Evolutionary conservation across 306 rosid genomes (phyloP).

Genomic region (Lathyrus tuberosus): DNA sequence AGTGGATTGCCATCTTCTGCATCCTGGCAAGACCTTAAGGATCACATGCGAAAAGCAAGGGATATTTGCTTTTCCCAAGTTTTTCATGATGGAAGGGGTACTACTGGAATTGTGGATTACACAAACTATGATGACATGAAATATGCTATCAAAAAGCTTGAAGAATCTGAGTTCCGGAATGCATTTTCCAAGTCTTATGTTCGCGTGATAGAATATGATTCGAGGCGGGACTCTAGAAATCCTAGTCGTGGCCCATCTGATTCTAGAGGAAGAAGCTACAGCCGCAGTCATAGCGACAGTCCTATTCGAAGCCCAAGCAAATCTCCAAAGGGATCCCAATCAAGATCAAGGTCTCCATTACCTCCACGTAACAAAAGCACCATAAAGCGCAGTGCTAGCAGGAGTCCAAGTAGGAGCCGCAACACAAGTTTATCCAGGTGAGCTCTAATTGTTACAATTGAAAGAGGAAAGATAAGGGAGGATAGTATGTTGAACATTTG

Average conservation of each 20-base stretch:
- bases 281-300: conserved; percentile 71
- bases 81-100: conserved; percentile 91
- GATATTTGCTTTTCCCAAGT: conserved; percentile 99
- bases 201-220: conserved; percentile 92
- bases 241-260: conserved; percentile 83
- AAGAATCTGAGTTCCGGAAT: conserved; percentile 95
- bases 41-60: conserved; percentile 99
- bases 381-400: conserved; percentile 67
- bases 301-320: conserved; percentile 69
- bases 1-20: conserved; percentile 94
- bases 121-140: too few relatives aligned
- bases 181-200: conserved; percentile 85
- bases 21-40: conserved; percentile 99
- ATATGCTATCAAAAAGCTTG: conserved; percentile 75
- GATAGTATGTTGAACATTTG: too few relatives aligned
- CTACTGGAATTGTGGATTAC: too few relatives aligned
- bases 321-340: conserved; percentile 85
- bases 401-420: conserved; percentile 60
- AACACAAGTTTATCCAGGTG: conserved; percentile 86
- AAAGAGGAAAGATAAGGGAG: too few relatives aligned
- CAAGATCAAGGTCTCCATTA: conserved; percentile 92
- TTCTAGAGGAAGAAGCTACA: conserved; percentile 84
- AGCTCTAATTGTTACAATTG: too few relatives aligned
- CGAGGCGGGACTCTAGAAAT: conserved; percentile 88
- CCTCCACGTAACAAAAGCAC: conserved; percentile 82